These are phyloP conservation scores for Solanum virginianum DNA, from an alignment of 257 asterid species.

Conservation along the genomic window DNA sequence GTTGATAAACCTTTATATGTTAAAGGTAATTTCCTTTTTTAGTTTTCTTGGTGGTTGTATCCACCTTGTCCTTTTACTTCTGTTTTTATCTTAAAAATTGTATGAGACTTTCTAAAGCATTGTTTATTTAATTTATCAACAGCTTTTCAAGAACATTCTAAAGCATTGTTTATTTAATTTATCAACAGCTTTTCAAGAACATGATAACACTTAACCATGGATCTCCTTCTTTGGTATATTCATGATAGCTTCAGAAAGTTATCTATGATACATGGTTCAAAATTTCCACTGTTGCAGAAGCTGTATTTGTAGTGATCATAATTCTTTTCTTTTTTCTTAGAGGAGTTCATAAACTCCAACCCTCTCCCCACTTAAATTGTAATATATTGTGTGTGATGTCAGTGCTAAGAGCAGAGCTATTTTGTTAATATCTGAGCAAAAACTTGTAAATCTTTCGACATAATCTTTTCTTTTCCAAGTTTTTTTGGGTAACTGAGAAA, in stretches of 20 bases:
- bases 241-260: neutral
- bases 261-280: neutral
- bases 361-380: neutral
- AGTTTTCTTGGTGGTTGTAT: neutral
- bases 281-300: neutral
- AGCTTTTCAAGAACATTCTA: neutral
- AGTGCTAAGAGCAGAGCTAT: neutral
- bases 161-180: neutral
- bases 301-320: neutral
- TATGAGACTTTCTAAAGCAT: neutral
- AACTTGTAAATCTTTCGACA: neutral
- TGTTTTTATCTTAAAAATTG: neutral
- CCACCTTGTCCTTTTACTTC: neutral
- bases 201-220: neutral
- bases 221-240: neutral
- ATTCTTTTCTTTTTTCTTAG: neutral
- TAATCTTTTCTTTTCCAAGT: neutral
- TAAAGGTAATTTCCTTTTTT: constrained; percentile 41
- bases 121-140: neutral
- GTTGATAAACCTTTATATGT: constrained; percentile 85
- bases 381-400: neutral
- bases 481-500: neutral
- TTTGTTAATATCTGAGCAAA: neutral
- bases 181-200: neutral
- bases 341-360: neutral